These are phyloP conservation scores for Eucalyptus cloeziana DNA, from an alignment of 345 rosid species.

Conservation along the genomic window DNA sequence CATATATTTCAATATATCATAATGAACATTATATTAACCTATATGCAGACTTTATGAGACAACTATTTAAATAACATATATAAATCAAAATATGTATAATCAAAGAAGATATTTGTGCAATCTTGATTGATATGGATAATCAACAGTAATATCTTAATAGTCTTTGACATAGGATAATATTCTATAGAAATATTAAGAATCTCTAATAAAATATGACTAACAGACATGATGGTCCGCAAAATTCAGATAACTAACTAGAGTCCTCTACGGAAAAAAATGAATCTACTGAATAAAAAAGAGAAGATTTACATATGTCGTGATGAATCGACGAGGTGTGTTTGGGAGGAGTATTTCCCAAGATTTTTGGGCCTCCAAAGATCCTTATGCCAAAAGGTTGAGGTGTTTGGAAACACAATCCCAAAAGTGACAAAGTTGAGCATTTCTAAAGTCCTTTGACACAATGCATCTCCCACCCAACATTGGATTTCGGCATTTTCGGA, in stretches of 20 bases:
- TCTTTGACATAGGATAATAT: too few species aligned
- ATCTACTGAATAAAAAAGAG: not conserved
- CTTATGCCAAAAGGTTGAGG: not conserved
- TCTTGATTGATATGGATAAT: too few species aligned
- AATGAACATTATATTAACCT: too few species aligned
- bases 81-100: too few species aligned
- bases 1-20: too few species aligned
- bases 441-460: not conserved
- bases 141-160: too few species aligned
- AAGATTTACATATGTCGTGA: not conserved
- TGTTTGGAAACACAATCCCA: not conserved
- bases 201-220: too few species aligned
- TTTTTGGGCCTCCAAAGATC: not conserved
- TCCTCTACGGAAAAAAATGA: not conserved
- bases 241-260: not conserved
- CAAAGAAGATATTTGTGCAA: fast-evolving
- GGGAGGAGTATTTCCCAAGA: not conserved
- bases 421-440: not conserved
- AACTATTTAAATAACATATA: too few species aligned
- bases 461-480: not conserved
- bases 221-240: not conserved
- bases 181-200: too few species aligned
- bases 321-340: not conserved
- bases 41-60: too few species aligned
- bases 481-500: not conserved